These are phyloP conservation scores for Elongisporangium senticosum DNA, from an alignment of 352 stramenopile species.

Conservation along the genomic window DNA sequence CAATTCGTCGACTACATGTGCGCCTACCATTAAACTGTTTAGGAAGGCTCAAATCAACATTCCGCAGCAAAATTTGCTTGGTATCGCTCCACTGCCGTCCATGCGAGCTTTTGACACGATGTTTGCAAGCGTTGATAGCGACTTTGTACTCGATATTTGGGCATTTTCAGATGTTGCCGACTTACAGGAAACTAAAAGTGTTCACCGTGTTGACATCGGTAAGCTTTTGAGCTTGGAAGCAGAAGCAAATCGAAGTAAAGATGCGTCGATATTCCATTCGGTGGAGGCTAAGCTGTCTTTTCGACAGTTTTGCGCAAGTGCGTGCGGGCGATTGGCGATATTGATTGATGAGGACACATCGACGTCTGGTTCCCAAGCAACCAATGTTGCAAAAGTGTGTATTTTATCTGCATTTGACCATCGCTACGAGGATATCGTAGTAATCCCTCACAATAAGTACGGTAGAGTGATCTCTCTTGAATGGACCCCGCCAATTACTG, in stretches of 20 bases:
- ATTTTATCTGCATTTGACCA: conserved; percentile 46
- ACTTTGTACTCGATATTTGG: conserved; percentile 42
- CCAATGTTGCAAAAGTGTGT: conserved; percentile 27
- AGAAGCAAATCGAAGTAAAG: conserved; percentile 12
- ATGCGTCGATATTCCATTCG: conserved; percentile 36
- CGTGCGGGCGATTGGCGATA: conserved; percentile 48
- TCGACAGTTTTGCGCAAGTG: conserved; percentile 45
- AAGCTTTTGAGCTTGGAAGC: conserved; percentile 21
- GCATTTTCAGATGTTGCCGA: conserved; percentile 53
- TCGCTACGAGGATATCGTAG: conserved; percentile 47
- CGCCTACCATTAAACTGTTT: conserved; percentile 31
- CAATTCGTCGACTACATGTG: conserved; percentile 1
- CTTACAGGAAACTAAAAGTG: conserved; percentile 26
- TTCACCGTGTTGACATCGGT: conserved; percentile 33
- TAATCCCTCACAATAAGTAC: conserved; percentile 52
- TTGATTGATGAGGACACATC: conserved; percentile 30
- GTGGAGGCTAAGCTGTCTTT: conserved; percentile 32
- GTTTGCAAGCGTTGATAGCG: conserved; percentile 38
- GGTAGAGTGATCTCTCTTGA: conserved; percentile 50
- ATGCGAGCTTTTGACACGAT: conserved; percentile 42
- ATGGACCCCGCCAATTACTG: conserved; percentile 52
- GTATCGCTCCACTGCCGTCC: conserved; percentile 35
- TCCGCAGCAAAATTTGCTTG: conserved; percentile 17
- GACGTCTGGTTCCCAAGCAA: conserved; percentile 1
- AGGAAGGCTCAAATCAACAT: conserved; percentile 33